Evolutionary conservation across 345 rosid species (phyloP), one percentile per base, ranked within the genome.

Genomic region (Psidium guajava): DNA sequence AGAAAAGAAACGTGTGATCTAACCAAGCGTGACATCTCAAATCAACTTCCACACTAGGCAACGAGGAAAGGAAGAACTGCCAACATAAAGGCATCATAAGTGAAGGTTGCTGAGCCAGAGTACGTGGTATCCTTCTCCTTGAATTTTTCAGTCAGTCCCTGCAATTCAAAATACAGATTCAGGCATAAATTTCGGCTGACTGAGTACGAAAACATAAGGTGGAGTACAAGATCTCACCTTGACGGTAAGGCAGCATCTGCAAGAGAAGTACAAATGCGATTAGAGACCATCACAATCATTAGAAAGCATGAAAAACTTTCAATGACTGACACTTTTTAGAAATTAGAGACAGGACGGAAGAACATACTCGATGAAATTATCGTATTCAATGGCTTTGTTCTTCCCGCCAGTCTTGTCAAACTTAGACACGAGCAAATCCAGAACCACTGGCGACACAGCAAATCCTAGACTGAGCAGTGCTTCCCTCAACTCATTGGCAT

Each of bases 131-230:
- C 99, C 90, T 90, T 95, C 91, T 95, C 99, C 90, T 93, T 95
- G 92, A 97, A 97, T 87, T 96, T 97, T 91, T 96, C 98, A 0
- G 99, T 95, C 80, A 97, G 87, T 58, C 99, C 98, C 98, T 96
- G 93, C 87, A 90, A 50, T 11, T 53, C 27, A 25, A 47, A 77
- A 50, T 47, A 51, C 47, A 42, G 21, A 69, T 69, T 69, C 11
- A 36, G 80, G 47, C 47, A 36, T 9, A 40, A 36, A 36, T 69
- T 36, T 40, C 24, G 10, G 47, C 21, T 6, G 25, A 36, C 47
- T 4, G 47, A 69, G 47, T 69, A 69, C 25, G 36, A 18, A 69
- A 36, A 69, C 4, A 69, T 18, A 36, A 69, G 50, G 73, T 59
- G 18, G 28, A 73, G 9, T 1, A 27, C 32, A 40, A 47, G 25